Conservation (phyloP, 2,329 filamentous ascomycete genomes). For the Rhynchosporium graminicola region DNA sequence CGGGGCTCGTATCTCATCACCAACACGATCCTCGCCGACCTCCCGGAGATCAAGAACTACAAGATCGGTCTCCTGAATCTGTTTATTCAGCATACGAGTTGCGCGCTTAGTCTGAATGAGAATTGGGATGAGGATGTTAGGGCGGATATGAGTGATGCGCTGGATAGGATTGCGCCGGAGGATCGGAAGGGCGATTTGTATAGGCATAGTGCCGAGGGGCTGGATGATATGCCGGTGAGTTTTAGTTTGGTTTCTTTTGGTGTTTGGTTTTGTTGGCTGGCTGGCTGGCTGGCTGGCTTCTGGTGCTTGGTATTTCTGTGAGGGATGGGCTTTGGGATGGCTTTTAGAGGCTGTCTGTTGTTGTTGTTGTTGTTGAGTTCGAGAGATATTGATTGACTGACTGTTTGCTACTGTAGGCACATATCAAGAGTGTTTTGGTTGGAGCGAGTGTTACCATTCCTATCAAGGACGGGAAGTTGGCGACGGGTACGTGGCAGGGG, state of each 20-base stretch:
- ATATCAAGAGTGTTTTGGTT: slow-evolving; percentile 88
- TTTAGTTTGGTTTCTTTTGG: slow-evolving; percentile 22
- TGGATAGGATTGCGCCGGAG: slow-evolving; percentile 86
- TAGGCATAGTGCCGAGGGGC: slow-evolving; percentile 81
- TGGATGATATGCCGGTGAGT: slow-evolving; percentile 88
- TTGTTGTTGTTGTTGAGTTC: neutral
- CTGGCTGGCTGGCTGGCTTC: too few relatives aligned
- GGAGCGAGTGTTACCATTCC: slow-evolving; percentile 90
- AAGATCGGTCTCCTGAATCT: slow-evolving; percentile 85
- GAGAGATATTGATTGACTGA: slow-evolving; percentile 10
- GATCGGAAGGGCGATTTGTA: slow-evolving; percentile 78
- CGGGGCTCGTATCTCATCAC: slow-evolving; percentile 92
- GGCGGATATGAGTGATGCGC: slow-evolving; percentile 83
- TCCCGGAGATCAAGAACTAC: slow-evolving; percentile 82
- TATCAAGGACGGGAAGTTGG: slow-evolving; percentile 80
- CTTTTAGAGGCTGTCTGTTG: neutral
- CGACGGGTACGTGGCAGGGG: slow-evolving; percentile 75
- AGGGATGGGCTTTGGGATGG: neutral
- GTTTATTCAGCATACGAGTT: slow-evolving; percentile 94
- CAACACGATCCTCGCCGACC: slow-evolving; percentile 64
- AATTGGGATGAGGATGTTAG: slow-evolving; percentile 87
- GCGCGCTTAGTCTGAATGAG: slow-evolving; percentile 89
- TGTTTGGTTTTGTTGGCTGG: too few relatives aligned
- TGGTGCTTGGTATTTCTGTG: too few relatives aligned
- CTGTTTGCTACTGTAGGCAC: slow-evolving; percentile 57